Base-by-base conservation (phyloP, 371 early-diverging fungal genomes). In the Apophysomyces trapeziformis region DNA sequence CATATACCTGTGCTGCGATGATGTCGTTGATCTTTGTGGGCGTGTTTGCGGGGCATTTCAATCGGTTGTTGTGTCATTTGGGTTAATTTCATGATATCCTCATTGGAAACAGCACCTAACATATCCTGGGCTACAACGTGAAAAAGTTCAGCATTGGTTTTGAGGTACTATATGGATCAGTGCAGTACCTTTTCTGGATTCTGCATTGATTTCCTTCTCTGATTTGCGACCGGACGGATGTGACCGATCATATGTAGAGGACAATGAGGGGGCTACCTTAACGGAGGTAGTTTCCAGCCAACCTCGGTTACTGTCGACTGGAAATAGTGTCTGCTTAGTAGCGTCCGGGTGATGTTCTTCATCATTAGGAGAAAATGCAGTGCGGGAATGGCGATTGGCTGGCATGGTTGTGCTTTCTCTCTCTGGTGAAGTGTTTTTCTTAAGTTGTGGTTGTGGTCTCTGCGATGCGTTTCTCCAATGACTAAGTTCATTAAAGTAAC, bases 41-140 rank as follows among this genome's bases (percentile, higher is more conserved):
- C 7, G 50, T 56, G 37, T 50, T 64, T 65, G 9, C 50, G 57
- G 26, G 67, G 69, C 0, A 57, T 35, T 47, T 76, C 68, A 5
- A 75, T 69, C 38, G 76, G 57, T 32, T 61, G 56, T 1, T 62
- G 56, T 16, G 81, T 73, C 64, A 81, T 58, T 38, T 76, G 67
- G 6, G 81, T 78, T 7, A 81, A 50, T 39, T 74, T 76, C 18
- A 78, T 47, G 38, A 81, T 81, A 56, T 81, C 78, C 63, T 76
- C 78, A 45, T 78, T 71, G 35, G 81, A 81, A 3, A 81, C 78
- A 11, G 72, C 71, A 21, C 73, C 71, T 36, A 80, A 54, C 46
- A 76, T 64, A 38, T 80, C 78, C 67, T 68, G 66, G 38, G 64
- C 69, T 67, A 38, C 47, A 47, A 47, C 3, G 16, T 47, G n/a